Base-by-base conservation (phyloP, 2,329 filamentous ascomycete genomes). In the Myrmaecium sp. region DNA sequence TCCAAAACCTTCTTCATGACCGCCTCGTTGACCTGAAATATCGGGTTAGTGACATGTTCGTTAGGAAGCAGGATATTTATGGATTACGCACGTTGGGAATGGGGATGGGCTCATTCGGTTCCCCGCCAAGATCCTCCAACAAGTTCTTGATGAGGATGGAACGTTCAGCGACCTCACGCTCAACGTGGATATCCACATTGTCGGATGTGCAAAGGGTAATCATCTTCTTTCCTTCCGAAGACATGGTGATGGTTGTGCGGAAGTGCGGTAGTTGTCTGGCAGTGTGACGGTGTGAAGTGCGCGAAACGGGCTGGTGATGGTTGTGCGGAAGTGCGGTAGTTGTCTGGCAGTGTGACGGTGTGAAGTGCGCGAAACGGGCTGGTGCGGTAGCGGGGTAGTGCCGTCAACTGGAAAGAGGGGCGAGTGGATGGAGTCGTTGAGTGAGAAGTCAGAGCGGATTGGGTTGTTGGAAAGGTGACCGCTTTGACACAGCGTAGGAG, bases 81-180 rank as follows among this genome's bases (percentile, higher is more conserved):
- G 23, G 17, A 20, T 23, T 25, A 44, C 55, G 36, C 46, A 60
- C 58, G 50, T 92, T 92, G 37, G 78, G 80, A 36, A 92, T 84
- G 6, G 89, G 86, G 28, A 98, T 86, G 3, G 78, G 66, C 47
- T 84, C 74, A 13, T 52, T 49, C 34, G 49, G 51, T 27, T 60
- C 57, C 29, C 49, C 74, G 39, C 82, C 83, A 25, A 95, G 60
- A 60, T 98, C 89, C 49, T 93, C 84, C 23, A 98, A 69, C 76
- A 98, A 76, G 65, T 95, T 93, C 72, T 93, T 94, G 64, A 98
- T 91, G 28, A 98, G 66, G 45, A 94, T 72, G 3, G 82, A 93
- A 38, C 86, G 80, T 62, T 93, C 82, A 21, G 80, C 82, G 33
- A 95, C 79, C 19, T 69, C 63, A 37, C 81, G 80, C 37, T 92